Evolutionary conservation across 2,329 filamentous ascomycete species (phyloP), one percentile per base, ranked within the genome.

Genomic region (Zasmidium angulare): DNA sequence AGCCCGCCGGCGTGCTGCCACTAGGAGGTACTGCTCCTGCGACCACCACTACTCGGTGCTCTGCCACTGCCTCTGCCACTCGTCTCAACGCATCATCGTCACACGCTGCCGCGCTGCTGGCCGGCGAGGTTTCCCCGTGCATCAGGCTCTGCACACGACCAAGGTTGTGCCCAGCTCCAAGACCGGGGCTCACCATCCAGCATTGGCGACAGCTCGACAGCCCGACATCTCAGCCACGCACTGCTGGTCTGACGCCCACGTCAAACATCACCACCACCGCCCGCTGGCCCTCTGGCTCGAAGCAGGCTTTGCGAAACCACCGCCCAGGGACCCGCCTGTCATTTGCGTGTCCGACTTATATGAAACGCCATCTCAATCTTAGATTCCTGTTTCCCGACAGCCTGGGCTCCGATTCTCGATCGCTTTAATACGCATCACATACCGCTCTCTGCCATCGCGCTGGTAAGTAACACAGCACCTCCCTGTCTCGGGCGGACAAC

Each of bases 381-480:
- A 50, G 46, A 43, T 52, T 52, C 58, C 31, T 50, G 48, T 29
- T 26, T 50, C 26, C 54, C 53, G 48, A 56, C 22, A 19, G 40
- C 36, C 24, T 36, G 50, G 56, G 17, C 46, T 26, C 48, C 20
- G 26, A 24, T 50, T 19, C 48, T 43, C 36, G 6, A 43, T 43
- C 46, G 23, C 14, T 63, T 60, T 52, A 60, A 59, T 26, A 59
- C 60, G 54, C 50, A 63, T 63, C 53, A 58, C 60, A 61, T 63
- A 57, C 57, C 54, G 59, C 24, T 40, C 24, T 29, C 50, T 46
- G 36, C 48, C 50, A 59, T 55, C 51, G 46, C 58, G 55, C 46
- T 53, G 50, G 63, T 66, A 59, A 66, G 63, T 66, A 64, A 61
- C 63, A 66, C 63, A 64, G 56, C 56, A 60, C 63, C 60, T 65